A percentile compares a stretch with the other conserved stretches of the same genome.
Conservation (phyloP, 257 asterid genomes). For the Pogostemon cablin region DNA sequence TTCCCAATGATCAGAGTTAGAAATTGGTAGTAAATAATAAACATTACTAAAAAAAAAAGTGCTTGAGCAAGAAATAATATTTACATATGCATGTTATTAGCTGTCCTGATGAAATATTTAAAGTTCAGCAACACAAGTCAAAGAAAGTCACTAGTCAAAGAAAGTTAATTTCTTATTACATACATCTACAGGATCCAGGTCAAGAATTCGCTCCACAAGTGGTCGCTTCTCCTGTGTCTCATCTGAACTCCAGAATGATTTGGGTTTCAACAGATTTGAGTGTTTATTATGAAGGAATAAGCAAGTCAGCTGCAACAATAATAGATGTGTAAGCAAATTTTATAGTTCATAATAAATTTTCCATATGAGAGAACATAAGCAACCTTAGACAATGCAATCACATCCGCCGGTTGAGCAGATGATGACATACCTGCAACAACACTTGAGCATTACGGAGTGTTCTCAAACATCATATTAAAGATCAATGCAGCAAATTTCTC, state of each 20-base stretch:
- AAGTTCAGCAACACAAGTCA: conserved; percentile 16
- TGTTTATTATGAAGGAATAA: conserved; percentile 75
- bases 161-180: conserved; percentile 29
- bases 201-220: conserved; percentile 80
- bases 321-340: conserved; percentile 33
- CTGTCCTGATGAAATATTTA: not conserved
- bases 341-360: conserved; percentile 22
- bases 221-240: conserved; percentile 61
- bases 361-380: conserved; percentile 25
- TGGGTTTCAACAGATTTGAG: conserved; percentile 57
- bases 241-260: conserved; percentile 90
- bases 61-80: conserved; percentile 20
- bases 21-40: not conserved
- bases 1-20: not conserved
- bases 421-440: conserved; percentile 61
- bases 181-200: conserved; percentile 85
- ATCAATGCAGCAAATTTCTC: conserved; percentile 21
- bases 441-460: conserved; percentile 35
- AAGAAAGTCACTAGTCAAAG: conserved; percentile 4
- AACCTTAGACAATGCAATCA: conserved; percentile 84
- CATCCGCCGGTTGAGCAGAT: conserved; percentile 69
- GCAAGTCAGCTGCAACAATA: conserved; percentile 81
- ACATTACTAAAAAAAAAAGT: conserved; percentile 25
- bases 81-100: conserved; percentile 20
- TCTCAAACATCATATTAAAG: conserved; percentile 22